A percentile compares a stretch with the other conserved stretches of the same genome.
Conservation (phyloP, 352 stramenopile genomes). For the Hyphochytrium catenoides region DNA sequence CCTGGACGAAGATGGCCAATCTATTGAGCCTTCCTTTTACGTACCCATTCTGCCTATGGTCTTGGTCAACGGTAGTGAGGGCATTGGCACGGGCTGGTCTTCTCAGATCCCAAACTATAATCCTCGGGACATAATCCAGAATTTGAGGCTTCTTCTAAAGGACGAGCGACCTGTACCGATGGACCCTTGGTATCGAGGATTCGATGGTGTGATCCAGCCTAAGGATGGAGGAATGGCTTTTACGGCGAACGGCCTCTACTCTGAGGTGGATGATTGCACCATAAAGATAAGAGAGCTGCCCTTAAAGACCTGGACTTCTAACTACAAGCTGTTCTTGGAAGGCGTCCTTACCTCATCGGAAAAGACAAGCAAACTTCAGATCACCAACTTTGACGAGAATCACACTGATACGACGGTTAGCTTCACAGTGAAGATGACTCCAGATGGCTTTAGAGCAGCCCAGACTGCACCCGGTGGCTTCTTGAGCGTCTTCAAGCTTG, state of each 20-base stretch:
- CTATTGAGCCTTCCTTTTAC: slow-evolving; percentile 93
- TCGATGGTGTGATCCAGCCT: slow-evolving; percentile 65
- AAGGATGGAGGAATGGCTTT: slow-evolving; percentile 33
- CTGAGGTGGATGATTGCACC: slow-evolving; percentile 56
- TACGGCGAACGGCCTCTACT: slow-evolving; percentile 32
- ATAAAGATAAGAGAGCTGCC: slow-evolving; percentile 90
- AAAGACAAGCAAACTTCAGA: too few species aligned
- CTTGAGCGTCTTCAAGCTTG: slow-evolving; percentile 78
- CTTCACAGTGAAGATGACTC: slow-evolving; percentile 39
- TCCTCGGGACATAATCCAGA: slow-evolving; percentile 84
- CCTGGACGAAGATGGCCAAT: slow-evolving; percentile 90
- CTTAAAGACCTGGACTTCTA: slow-evolving; percentile 89
- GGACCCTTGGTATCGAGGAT: slow-evolving; percentile 85
- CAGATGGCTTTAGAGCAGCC: slow-evolving; percentile 4
- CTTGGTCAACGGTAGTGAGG: slow-evolving; percentile 93
- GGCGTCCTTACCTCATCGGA: slow-evolving; percentile 62
- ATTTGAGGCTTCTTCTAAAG: slow-evolving; percentile 59
- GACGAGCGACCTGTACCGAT: slow-evolving; percentile 32
- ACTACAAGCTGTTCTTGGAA: slow-evolving; percentile 95
- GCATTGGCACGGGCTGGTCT: slow-evolving; percentile 96
- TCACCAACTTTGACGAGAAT: slow-evolving; percentile 81
- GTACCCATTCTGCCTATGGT: slow-evolving; percentile 86
- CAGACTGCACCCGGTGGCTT: slow-evolving; percentile 25
- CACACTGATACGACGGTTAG: slow-evolving; percentile 76
- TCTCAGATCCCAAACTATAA: slow-evolving; percentile 85